Base-by-base conservation (phyloP, 1,139 yeast species). In the Magnusiomyces starmeri region DNA sequence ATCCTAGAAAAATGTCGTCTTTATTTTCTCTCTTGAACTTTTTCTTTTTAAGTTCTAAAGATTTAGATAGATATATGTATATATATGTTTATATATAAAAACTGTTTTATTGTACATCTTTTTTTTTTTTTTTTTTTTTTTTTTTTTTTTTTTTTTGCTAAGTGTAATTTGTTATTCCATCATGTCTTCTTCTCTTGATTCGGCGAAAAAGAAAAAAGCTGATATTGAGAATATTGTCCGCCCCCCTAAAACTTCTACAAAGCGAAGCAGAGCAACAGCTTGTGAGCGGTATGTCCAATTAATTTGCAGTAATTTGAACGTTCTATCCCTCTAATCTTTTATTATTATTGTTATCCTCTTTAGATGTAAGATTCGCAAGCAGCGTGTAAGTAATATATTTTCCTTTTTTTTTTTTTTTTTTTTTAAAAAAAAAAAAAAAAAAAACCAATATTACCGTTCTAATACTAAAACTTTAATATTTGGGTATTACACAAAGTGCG, bases 281-380 rank as follows among this genome's bases (percentile, higher is more conserved):
- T 42, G 45, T 42, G 45, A 42, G 16, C 4, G 45, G 45, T 42
- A 24, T 10, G 43, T 40, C 24, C 4, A 18, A 27, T 27, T 27
- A 9, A 12, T 9, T 27, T 27, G 12, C 8, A 27, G 12, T 9
- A 27, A 27, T 12, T 18, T 32, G 4, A 4, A 32, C 12, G 37
- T 32, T 18, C 37, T 18, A 32, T 14, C 12, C n/a, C 4, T 32
- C 37, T 32, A 32, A 10, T 32, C 8, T 32, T 18, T 27, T 27
- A 8, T 27, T 8, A 27, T 32, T 10, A 14, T 32, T 32, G 12
- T 10, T 32, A 14, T 10, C n/a, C 4, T 10, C 4, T 32, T 10
- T 22, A 41, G 46, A 20, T 43, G 46, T 29, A 43, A 43, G n/a
- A 24, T 20, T 20, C 46, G 46, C 21, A 43, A 43, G 20, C 48